Base-by-base conservation (phyloP, 164 flowering plant genomes). In the Nymphaea thermarum region DNA sequence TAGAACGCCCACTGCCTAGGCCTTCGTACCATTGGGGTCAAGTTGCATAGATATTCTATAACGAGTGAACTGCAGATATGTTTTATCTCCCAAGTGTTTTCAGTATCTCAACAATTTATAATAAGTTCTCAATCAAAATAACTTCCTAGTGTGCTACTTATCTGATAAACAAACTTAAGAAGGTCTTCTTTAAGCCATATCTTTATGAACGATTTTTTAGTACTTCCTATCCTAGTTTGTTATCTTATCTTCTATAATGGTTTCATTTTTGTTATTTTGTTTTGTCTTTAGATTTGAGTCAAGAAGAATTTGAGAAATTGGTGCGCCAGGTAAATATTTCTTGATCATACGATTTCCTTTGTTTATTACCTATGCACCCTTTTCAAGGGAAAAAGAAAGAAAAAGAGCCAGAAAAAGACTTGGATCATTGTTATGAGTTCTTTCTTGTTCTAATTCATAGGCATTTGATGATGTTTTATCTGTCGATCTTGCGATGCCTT, bases 391-490 rank as follows among this genome's bases (percentile, higher is more conserved):
- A 62, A 62, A 12, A 12, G 43, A 42, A 41, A 41, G 14, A 12
- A 42, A 41, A 41, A 17, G 4, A 43, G 42, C 43, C 36, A 5
- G 8, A 51, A 15, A 51, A 8, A 51, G 57, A 51, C 14, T 51
- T 2, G 12, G 14, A 18, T 41, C 12, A n/a, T 57, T 3, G 36
- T 25, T 25, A 25, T 25, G 36, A 25, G 36, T 59, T 6, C 16
- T 43, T 60, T 14, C 53, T 59, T 60, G 8, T 61, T 7, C 42
- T 66, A 60, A 64, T 64, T 60, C 43, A 6, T 63, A 81, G 84
- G 82, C 69, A 69, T 81, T 81, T 71, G 74, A 75, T 45, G 84
- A 77, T 53, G 75, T 79, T 68, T 71, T 66, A 8, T 79, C 84
- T 43, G 67, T 79, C 71, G 77, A 81, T 70, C 82, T 81, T 72